Evolutionary conservation across 441 rosid species (phyloP).

Genomic region (Raphanus hybrid): DNA sequence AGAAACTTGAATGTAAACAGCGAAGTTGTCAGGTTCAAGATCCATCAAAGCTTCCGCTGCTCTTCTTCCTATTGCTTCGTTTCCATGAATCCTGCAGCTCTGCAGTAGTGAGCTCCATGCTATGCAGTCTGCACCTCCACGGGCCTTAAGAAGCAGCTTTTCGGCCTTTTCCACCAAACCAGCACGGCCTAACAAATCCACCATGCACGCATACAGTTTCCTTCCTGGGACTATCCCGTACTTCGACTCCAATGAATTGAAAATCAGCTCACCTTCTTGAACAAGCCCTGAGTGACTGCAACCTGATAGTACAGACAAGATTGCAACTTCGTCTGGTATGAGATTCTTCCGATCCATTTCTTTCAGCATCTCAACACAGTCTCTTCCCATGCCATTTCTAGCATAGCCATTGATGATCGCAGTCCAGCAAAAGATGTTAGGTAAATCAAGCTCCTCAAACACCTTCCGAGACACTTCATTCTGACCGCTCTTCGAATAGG

Average conservation of each 20-base stretch:
- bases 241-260: constrained; percentile 53
- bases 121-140: constrained; percentile 50
- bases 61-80: constrained; percentile 66
- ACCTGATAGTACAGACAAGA: constrained; percentile 64
- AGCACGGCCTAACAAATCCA: constrained; percentile 77
- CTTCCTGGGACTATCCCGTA: constrained; percentile 56
- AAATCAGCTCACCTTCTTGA: constrained; percentile 64
- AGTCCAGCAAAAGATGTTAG: constrained; percentile 66
- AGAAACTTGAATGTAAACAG: constrained; percentile 62
- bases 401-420: constrained; percentile 66
- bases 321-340: constrained; percentile 70
- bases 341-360: constrained; percentile 58
- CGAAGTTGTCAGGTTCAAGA: constrained; percentile 58
- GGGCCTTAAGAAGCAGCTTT: constrained; percentile 52
- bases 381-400: constrained; percentile 69
- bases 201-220: constrained; percentile 72
- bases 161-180: constrained; percentile 74
- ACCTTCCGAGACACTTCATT: constrained; percentile 54
- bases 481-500: constrained; percentile 66
- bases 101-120: constrained; percentile 80
- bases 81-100: constrained; percentile 66
- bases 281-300: constrained; percentile 82
- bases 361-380: constrained; percentile 61
- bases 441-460: constrained; percentile 55
- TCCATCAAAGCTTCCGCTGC: constrained; percentile 65